Base-by-base conservation (phyloP, 306 rosid genomes). In the Fagus sylvatica region DNA sequence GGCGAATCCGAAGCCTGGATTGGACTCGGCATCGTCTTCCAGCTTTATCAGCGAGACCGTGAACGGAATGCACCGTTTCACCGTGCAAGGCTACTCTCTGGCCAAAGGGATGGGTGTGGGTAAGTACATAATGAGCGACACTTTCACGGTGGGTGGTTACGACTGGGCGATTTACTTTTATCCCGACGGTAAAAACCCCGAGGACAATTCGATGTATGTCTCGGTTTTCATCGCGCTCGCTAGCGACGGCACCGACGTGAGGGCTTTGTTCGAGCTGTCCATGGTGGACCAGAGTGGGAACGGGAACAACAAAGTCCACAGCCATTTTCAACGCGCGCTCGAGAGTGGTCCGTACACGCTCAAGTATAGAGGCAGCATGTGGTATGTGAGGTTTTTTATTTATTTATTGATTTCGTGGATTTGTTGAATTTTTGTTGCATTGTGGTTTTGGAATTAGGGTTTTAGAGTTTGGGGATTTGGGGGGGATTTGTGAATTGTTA, bases 361-460 rank as follows among this genome's bases (percentile, higher is more conserved):
- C 77, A 93, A 93, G 89, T 93, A 91, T 71, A 84, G 93, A 71
- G 98, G 98, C 77, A 93, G 98, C 84, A 93, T 93, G 98, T 93
- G 98, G 98, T 93, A 86, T 62, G 70, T 2, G 53, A 57, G 17
- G 49, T 48, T 5, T 37, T 12, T 12, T n/a, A n/a, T 8, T 57
- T 53, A 22, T 57, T 30, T 1, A 4, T 36, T 53, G 62, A 46
- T 28, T 33, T n/a, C 4, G 61, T 48, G 53, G 40, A 40, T 70
- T 66, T 65, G 34, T 49, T 59, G 15, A n/a, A 6, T 54, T 4
- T 1, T 76, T 43, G 53, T 60, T 17, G 74, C 72, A 69, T 78
- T 79, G 10, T 74, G 72, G 74, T 74, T 57, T 46, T 42, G 28
- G 73, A 79, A 74, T 61, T 61, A 5, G 46, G 61, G 19, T 54